phyloP scores from a whole-genome alignment of 2,329 filamentous ascomycete species.

The Neocatenulostroma microsporum region DNA sequence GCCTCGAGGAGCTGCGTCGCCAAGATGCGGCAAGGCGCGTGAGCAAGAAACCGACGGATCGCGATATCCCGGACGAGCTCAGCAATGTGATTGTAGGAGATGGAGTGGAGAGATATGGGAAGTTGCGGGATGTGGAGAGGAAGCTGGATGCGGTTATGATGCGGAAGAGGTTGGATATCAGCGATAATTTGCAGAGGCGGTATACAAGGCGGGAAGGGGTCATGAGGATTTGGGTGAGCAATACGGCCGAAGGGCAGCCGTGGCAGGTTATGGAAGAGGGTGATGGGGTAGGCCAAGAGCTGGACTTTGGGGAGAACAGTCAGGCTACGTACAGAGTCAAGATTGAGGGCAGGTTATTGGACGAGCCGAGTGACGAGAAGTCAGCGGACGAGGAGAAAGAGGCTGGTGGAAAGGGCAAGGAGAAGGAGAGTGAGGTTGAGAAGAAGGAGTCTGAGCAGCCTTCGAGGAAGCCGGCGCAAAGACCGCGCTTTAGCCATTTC shows the following conservation, averaged over 20 bases:
- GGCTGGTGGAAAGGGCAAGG: slow-evolving; percentile 33
- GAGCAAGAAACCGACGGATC: slow-evolving; percentile 86
- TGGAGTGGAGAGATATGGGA: slow-evolving; percentile 71
- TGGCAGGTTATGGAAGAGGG: slow-evolving; percentile 63
- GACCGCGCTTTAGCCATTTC: slow-evolving; percentile 63
- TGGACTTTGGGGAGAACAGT: slow-evolving; percentile 70
- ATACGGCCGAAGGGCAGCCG: slow-evolving; percentile 86
- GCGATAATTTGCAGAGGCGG: slow-evolving; percentile 67
- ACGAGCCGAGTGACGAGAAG: slow-evolving; percentile 45
- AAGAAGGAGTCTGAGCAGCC: slow-evolving; percentile 31
- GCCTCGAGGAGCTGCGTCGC: slow-evolving; percentile 34
- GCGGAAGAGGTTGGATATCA: slow-evolving; percentile 83
- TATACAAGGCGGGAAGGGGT: slow-evolving; percentile 54
- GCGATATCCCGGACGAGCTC: slow-evolving; percentile 76
- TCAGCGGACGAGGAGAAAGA: slow-evolving; percentile 37
- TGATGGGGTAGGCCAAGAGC: slow-evolving; percentile 58
- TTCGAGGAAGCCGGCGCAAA: slow-evolving; percentile 32
- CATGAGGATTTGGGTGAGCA: slow-evolving; percentile 87
- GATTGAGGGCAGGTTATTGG: slow-evolving; percentile 79
- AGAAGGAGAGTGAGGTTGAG: slow-evolving; percentile 2
- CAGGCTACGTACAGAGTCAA: slow-evolving; percentile 82
- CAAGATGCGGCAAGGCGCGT: slow-evolving; percentile 62
- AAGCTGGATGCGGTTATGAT: slow-evolving; percentile 87
- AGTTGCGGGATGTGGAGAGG: slow-evolving; percentile 78
- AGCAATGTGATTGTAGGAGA: slow-evolving; percentile 77